Evolutionary conservation across 495 filamentous ascomycete species (phyloP).

Genomic region (Xylaria nigripes): DNA sequence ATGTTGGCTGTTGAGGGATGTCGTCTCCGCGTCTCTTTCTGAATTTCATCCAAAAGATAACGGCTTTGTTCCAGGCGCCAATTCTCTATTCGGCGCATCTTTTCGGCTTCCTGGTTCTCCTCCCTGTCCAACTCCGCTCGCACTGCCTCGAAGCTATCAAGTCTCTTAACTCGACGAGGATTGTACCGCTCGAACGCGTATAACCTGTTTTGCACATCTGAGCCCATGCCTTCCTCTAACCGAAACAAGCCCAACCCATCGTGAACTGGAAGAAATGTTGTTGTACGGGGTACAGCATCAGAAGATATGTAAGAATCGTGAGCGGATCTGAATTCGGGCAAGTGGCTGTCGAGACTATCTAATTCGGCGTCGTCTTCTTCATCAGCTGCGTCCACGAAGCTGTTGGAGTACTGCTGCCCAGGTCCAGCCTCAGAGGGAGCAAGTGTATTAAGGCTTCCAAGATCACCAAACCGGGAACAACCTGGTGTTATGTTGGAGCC

Average conservation of each 20-base stretch:
- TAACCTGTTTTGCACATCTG: slow-evolving; percentile 63
- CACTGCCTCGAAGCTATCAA: slow-evolving; percentile 53
- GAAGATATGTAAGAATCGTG: slow-evolving; percentile 45
- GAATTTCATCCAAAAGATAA: slow-evolving; percentile 78
- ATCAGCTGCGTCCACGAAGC: slow-evolving; percentile 38
- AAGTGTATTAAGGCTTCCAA: slow-evolving; percentile 70
- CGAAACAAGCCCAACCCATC: slow-evolving; percentile 83
- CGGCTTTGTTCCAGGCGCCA: slow-evolving; percentile 90
- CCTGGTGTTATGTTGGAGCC: slow-evolving; percentile 64
- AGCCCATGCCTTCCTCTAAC: slow-evolving; percentile 33
- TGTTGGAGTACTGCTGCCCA: slow-evolving; percentile 32
- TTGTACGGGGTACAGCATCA: slow-evolving; percentile 26
- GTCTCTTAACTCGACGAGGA: slow-evolving; percentile 58
- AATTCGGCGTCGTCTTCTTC: slow-evolving; percentile 69
- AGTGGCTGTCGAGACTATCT: slow-evolving; percentile 83
- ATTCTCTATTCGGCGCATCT: slow-evolving; percentile 72
- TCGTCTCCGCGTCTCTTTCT: slow-evolving; percentile 67
- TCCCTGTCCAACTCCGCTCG: slow-evolving; percentile 49
- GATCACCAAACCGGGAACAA: slow-evolving; percentile 69
- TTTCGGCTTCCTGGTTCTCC: slow-evolving; percentile 53
- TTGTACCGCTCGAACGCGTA: slow-evolving; percentile 82
- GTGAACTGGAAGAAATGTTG: slow-evolving; percentile 73
- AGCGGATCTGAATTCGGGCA: slow-evolving; percentile 70
- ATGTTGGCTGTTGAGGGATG: slow-evolving; percentile 31
- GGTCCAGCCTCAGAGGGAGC: slow-evolving; percentile 41